Conservation (phyloP, 495 filamentous ascomycete species). For the Aspergillus wentii region DNA sequence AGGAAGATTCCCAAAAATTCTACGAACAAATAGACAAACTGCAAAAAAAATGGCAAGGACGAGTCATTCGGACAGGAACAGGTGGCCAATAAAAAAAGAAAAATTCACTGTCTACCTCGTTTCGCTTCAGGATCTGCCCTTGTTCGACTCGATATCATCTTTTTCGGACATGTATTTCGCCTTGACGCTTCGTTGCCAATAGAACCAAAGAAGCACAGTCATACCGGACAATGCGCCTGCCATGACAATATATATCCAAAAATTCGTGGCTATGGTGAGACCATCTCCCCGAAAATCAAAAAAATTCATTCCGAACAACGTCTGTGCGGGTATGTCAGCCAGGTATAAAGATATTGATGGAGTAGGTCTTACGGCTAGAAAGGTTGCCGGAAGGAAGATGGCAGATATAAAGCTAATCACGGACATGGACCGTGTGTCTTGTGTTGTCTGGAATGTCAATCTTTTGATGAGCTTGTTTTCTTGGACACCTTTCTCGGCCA, state of each 20-base stretch:
- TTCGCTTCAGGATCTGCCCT: neutral
- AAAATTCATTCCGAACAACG: constrained; percentile 1
- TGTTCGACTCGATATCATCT: neutral
- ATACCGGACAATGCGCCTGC: neutral
- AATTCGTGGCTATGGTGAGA: neutral
- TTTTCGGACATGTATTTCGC: neutral
- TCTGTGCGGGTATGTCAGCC: neutral
- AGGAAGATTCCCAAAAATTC: neutral
- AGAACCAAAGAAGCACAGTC: neutral
- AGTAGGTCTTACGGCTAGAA: constrained; percentile 1
- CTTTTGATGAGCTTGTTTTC: neutral
- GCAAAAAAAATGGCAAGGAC: neutral
- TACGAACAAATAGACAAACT: neutral
- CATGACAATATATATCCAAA: constrained; percentile 1
- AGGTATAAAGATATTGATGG: no score
- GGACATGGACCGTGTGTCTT: neutral
- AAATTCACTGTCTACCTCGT: no score
- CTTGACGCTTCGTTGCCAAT: neutral
- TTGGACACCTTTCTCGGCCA: neutral
- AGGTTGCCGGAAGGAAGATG: neutral
- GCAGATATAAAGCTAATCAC: neutral
- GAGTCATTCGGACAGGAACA: no score
- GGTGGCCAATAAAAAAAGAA: no score
- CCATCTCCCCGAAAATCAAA: neutral
- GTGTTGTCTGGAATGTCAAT: neutral